Base-by-base conservation (phyloP, 768 basidiomycete genomes). In the Termitomyces sp. region DNA sequence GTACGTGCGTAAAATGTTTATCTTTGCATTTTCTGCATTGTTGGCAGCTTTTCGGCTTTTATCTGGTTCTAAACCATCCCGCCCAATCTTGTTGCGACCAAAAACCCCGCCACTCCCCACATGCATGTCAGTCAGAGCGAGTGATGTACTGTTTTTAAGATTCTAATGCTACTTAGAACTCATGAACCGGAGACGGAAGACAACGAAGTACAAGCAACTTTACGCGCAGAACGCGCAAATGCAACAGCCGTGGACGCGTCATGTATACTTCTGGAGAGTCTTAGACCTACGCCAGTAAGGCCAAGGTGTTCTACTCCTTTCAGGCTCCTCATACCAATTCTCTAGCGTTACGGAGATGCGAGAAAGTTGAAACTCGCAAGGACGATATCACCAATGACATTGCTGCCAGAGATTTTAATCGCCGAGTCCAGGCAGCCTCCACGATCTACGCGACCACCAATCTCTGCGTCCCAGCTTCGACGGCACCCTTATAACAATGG, bases 111-210 rank as follows among this genome's bases (percentile, higher is more conserved):
- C 75, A 13, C 71, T 67, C 16, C 59, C 75, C 6, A 3, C 12
- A 49, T 49, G 18, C 48, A 68, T 70, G 82, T 83, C 61, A 15
- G 75, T 68, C 15, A 24, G 12, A 4, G 16, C 42, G 22, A 18
- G 1, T n/a, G 47, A 36, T 16, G 27, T 24, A 6, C 13, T 15
- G 24, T 16, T 24, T n/a, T 8, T 15, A n/a, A 18, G 4, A 7
- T 22, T 13, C 49, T 31, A 15, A 57, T 58, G 55, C 54, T 34
- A 12, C 22, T n/a, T 54, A 84, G 82, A 62, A 76, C 75, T 24
- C 74, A 72, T 44, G 80, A 76, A 56, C 84, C 82, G 0, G 79
- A 78, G 33, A 72, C 64, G 5, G 84, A 85, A 63, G 84, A 86
- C 61, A 74, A 66, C 50, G 67, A 72, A 50, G 62, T 37, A 15